Conservation (phyloP, 139 green algal species). For the Volvox reticuliferus region DNA sequence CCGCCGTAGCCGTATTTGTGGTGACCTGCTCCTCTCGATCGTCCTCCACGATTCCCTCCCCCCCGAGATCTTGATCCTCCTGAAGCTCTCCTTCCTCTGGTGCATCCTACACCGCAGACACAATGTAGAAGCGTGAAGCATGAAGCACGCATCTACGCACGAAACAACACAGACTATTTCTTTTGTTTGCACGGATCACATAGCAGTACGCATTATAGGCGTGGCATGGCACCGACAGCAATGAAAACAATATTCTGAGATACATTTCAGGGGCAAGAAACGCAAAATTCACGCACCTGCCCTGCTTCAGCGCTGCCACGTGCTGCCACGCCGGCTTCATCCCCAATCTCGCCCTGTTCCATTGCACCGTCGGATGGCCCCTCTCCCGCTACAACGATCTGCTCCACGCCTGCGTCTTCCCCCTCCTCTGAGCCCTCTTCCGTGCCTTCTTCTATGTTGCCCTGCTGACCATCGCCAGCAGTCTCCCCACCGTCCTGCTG, state of each 20-base stretch:
- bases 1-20: neutral
- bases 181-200: too few relatives aligned
- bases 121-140: neutral
- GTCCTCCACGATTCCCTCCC: neutral
- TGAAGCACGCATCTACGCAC: neutral
- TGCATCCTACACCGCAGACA: neutral
- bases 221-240: too few relatives aligned
- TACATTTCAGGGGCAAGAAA: too few relatives aligned
- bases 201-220: too few relatives aligned
- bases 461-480: neutral
- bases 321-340: neutral
- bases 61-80: neutral
- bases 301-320: neutral
- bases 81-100: neutral
- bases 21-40: neutral
- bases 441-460: neutral
- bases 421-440: slow-evolving; percentile 1
- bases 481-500: neutral
- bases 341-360: neutral
- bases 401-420: neutral
- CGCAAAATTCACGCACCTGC: neutral
- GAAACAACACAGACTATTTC: too few relatives aligned
- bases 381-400: neutral
- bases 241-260: too few relatives aligned
- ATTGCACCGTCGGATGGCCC: neutral